Base-by-base conservation (phyloP, 148 eudicot species). In the Spergularia marina region DNA sequence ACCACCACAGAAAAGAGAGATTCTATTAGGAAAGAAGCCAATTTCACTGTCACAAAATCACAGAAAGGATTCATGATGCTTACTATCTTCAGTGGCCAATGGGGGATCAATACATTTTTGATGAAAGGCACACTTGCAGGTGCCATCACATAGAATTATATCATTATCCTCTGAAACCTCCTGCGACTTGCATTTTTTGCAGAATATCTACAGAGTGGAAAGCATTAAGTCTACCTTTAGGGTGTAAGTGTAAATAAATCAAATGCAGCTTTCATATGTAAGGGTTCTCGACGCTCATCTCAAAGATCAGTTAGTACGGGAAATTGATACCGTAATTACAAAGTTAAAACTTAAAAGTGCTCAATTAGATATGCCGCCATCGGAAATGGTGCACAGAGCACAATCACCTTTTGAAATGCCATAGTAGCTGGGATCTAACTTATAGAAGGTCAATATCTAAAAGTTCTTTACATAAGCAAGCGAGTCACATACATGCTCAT, bases 51-150 rank as follows among this genome's bases (percentile, higher is more conserved):
- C 54, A 77, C 41, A 36, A 10, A 68, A 39, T 10, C 56, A 49
- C 44, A 54, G 53, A 58, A 70, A 70, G 39, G 36, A 47, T 5
- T 58, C 20, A 62, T 68, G 61, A 62, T 81, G 76, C 97, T 91
- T 81, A 94, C 98, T 91, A 74, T 90, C 89, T 89, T 87, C 85
- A 64, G 98, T 90, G 53, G 83, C 86, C 78, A 94, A 80, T 21
- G 98, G 98, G 59, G 98, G 97, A 79, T 94, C 98, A 25, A 90
- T 88, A 80, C 98, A 94, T 77, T 91, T 84, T 79, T 94, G 97
- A 82, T 94, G 98, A 76, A 90, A 94, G 74, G 91, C 98, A 80
- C 97, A 85, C 70, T 91, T 91, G 78, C 98, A 94, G 23, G 93
- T 85, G 67, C 98, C 98, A 64, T 91, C 98, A 86, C 98, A 94